These are phyloP conservation scores for Leishmania major DNA, from an alignment of 208 protist species.

Conservation along the genomic window DNA sequence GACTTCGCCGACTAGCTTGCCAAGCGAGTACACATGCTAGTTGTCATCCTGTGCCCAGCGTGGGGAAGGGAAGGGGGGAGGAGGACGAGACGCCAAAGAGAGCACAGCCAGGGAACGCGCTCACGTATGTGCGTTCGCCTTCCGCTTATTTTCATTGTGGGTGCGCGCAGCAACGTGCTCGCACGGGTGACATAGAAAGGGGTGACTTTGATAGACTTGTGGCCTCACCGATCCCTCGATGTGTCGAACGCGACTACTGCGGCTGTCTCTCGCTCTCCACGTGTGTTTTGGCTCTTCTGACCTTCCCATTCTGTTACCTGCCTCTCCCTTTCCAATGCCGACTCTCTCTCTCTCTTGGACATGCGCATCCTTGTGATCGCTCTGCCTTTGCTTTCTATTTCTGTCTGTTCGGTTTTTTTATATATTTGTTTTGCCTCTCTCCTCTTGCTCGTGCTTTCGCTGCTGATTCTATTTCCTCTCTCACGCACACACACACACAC, in stretches of 20 bases:
- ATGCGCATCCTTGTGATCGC: background rate
- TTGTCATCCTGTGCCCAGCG: background rate
- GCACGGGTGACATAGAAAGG: background rate
- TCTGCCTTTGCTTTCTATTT: background rate
- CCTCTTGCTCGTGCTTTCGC: background rate
- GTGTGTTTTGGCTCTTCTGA: background rate
- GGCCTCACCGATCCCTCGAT: background rate
- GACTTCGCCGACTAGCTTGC: conserved; percentile 1
- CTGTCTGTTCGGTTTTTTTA: background rate
- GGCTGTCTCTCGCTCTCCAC: background rate
- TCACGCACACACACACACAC: no score
- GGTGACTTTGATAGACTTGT: background rate
- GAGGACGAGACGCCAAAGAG: background rate
- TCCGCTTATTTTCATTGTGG: background rate
- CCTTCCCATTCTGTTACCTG: background rate
- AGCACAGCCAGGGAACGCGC: background rate
- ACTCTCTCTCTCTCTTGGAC: background rate
- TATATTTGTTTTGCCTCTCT: background rate
- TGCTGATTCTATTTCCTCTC: background rate
- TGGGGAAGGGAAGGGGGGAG: background rate
- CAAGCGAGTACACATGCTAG: conserved; percentile 14
- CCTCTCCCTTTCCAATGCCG: background rate
- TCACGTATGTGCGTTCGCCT: background rate
- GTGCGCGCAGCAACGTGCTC: background rate
- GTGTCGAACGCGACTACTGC: background rate